These are phyloP conservation scores for Westerdykella ornata DNA, from an alignment of 2,329 filamentous ascomycete species.

Conservation along the genomic window DNA sequence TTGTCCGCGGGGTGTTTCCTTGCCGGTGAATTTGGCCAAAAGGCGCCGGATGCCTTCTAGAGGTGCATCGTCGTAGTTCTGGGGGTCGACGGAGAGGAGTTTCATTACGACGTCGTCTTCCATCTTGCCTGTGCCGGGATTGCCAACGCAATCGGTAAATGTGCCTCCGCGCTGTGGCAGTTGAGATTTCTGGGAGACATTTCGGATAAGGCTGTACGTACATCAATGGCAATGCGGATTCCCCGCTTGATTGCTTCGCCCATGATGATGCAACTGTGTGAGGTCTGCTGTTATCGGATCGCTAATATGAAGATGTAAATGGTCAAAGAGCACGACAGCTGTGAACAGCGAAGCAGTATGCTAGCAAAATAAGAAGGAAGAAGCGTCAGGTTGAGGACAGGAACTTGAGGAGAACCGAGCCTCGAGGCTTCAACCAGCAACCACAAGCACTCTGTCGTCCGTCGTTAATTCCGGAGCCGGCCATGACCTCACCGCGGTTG, in stretches of 20 bases:
- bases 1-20: slow-evolving; percentile 72
- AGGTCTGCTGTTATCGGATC: not conserved
- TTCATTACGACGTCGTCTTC: slow-evolving; percentile 77
- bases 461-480: no score
- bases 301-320: no score
- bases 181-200: slow-evolving; percentile 5
- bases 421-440: no score
- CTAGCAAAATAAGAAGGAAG: no score
- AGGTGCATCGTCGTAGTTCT: slow-evolving; percentile 85
- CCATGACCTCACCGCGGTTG: no score
- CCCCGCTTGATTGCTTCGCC: slow-evolving; percentile 43
- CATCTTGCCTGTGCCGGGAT: slow-evolving; percentile 61
- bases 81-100: slow-evolving; percentile 80
- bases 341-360: no score
- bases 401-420: no score
- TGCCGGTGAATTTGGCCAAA: slow-evolving; percentile 66
- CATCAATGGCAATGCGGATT: slow-evolving; percentile 66
- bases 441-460: no score
- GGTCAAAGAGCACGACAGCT: no score
- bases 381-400: no score
- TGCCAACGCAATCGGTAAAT: slow-evolving; percentile 88
- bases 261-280: slow-evolving; percentile 19
- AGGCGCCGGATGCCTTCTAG: slow-evolving; percentile 85
- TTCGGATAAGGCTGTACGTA: slow-evolving; percentile 11
- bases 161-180: slow-evolving; percentile 64